Conservation (phyloP, 257 asterid species). For the Cordia subcordata region DNA sequence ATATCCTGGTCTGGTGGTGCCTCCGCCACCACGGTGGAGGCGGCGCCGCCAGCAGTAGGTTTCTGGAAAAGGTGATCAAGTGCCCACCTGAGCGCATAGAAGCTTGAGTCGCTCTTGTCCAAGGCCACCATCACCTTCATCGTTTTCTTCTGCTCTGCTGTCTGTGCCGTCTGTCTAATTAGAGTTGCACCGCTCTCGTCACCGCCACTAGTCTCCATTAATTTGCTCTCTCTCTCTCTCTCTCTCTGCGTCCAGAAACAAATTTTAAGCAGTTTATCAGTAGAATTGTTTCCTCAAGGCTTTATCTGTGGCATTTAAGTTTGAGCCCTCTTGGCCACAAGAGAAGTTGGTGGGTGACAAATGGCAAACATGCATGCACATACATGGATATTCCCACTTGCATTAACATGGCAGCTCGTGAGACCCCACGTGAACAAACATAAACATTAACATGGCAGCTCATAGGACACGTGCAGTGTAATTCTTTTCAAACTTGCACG, state of each 20-base stretch:
- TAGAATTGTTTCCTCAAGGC: too few species aligned
- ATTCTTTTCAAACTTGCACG: too few species aligned
- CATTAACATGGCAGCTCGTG: not conserved
- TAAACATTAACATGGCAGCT: too few species aligned
- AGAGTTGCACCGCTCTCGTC: not conserved
- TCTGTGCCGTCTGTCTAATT: conserved; percentile 11
- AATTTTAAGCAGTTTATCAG: too few species aligned
- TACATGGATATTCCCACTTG: not conserved
- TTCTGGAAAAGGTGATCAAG: conserved; percentile 30
- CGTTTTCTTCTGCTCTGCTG: conserved; percentile 16
- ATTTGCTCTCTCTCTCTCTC: not conserved
- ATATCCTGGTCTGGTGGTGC: not conserved
- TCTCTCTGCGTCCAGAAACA: too few species aligned
- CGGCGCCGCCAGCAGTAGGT: not conserved
- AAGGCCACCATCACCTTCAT: conserved; percentile 54
- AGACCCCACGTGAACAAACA: too few species aligned
- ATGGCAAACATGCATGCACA: not conserved
- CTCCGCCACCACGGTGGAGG: conserved; percentile 3
- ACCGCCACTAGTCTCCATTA: not conserved
- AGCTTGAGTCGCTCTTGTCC: conserved; percentile 62
- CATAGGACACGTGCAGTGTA: too few species aligned
- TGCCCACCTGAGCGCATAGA: conserved; percentile 60
- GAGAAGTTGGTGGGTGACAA: not conserved
- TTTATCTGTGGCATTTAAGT: too few species aligned
- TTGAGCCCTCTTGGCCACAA: too few species aligned